Evolutionary conservation across 805 yeast species (phyloP).

Genomic region (Sugiyamaella valdiviana): DNA sequence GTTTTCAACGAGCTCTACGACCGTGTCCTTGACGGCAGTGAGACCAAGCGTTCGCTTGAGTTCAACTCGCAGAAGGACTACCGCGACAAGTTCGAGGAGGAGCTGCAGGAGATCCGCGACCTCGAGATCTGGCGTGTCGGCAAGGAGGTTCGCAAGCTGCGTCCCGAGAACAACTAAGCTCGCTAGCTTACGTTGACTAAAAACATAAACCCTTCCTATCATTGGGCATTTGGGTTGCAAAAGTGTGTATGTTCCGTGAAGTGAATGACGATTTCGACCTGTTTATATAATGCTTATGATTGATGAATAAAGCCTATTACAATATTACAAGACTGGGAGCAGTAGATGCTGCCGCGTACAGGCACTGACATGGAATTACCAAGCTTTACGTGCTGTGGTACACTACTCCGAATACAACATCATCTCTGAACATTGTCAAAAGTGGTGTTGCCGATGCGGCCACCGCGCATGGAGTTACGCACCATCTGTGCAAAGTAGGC

Average conservation of each 20-base stretch:
- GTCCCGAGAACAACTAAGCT: slow-evolving; percentile 92
- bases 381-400: neutral
- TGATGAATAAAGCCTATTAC: slow-evolving; percentile 2
- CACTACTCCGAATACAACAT: too few species aligned
- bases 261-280: slow-evolving; percentile 21
- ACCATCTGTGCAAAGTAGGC: slow-evolving; percentile 53
- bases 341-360: neutral
- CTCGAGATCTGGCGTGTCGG: slow-evolving; percentile 99
- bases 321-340: neutral
- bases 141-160: slow-evolving; percentile 98
- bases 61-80: slow-evolving; percentile 98
- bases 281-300: slow-evolving; percentile 3
- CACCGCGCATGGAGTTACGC: slow-evolving; percentile 64
- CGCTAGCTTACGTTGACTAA: neutral
- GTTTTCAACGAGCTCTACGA: slow-evolving; percentile 94
- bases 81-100: slow-evolving; percentile 92
- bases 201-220: slow-evolving; percentile 1
- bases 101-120: slow-evolving; percentile 85
- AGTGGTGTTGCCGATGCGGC: slow-evolving; percentile 45
- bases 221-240: slow-evolving; percentile 13
- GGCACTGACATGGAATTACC: neutral
- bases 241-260: slow-evolving; percentile 23
- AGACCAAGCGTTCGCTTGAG: slow-evolving; percentile 96
- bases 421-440: slow-evolving; percentile 56
- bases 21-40: slow-evolving; percentile 91